Evolutionary conservation across 2,329 filamentous ascomycete species (phyloP).

Genomic region (Purpureocillium lavendulum): DNA sequence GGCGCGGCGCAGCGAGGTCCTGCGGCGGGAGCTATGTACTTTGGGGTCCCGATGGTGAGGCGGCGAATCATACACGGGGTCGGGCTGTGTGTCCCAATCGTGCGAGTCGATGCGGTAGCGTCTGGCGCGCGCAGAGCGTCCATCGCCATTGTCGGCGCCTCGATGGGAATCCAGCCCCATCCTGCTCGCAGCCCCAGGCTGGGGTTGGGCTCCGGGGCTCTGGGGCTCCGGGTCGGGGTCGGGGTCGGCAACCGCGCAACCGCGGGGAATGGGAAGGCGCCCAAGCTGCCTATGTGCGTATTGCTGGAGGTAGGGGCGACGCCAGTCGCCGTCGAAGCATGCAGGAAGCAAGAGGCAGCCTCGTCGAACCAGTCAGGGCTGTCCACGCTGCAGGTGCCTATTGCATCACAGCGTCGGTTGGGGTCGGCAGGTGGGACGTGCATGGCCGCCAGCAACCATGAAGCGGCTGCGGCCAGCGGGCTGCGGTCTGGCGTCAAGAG

Average conservation of each 20-base stretch:
- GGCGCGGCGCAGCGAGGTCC: slow-evolving; percentile 15
- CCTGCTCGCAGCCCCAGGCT: slow-evolving; percentile 13
- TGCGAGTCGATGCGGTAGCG: slow-evolving; percentile 10
- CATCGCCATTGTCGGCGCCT: slow-evolving; percentile 19
- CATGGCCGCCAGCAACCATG: slow-evolving; percentile 6
- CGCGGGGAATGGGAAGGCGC: neutral
- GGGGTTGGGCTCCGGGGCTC: slow-evolving; percentile 15
- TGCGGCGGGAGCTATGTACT: slow-evolving; percentile 23
- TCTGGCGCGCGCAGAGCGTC: slow-evolving; percentile 18
- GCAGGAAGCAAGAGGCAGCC: slow-evolving; percentile 4
- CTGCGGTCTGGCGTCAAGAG: too few species aligned
- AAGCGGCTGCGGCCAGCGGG: too few species aligned
- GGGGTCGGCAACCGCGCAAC: neutral
- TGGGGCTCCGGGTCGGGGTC: too few species aligned
- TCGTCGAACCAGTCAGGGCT: slow-evolving; percentile 14
- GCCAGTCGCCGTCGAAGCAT: neutral
- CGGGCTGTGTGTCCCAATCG: slow-evolving; percentile 9
- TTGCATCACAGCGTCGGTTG: slow-evolving; percentile 11
- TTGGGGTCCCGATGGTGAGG: slow-evolving; percentile 17
- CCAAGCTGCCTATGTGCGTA: neutral
- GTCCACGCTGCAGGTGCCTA: slow-evolving; percentile 13
- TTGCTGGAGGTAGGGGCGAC: neutral
- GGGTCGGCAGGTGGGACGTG: slow-evolving; percentile 8
- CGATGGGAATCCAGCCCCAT: slow-evolving; percentile 22
- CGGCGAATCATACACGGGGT: slow-evolving; percentile 14